Base-by-base conservation (phyloP, 2,329 filamentous ascomycete species). In the Drechslera avenae region DNA sequence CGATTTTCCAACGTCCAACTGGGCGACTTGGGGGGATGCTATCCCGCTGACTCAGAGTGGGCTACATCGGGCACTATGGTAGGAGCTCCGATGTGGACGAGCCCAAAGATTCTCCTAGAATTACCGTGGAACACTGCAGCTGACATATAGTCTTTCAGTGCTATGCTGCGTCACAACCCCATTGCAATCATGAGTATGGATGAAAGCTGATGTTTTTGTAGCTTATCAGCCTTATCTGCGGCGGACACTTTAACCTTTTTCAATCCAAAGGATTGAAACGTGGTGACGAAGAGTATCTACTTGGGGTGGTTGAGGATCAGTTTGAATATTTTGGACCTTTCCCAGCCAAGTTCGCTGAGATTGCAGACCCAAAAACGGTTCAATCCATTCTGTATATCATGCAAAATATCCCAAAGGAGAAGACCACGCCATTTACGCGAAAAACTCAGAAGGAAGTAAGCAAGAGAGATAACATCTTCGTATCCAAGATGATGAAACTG, bases 401-500 rank as follows among this genome's bases (percentile, higher is more conserved):
- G 54, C 12, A 56, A 46, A 13, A 42, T 3, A 54, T 57, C 6
- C 57, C 54, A 0, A 18, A 46, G 13, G 57, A 59, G 19, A 57
- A 56, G 34, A 36, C 10, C 1, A 61, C 48, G 34, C 57, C 56
- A 16, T 65, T 67, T 49, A 35, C 31, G 2, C 18, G 37, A 14
- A 53, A 32, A 1, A 59, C 47, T 1, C 42, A 59, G 35, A 54
- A 45, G 0, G 60, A 66, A 50, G 35, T 62, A 16, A 50, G 8
- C 17, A 18, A 46, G 32, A 53, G 42, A 33, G 63, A 64, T 31
- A 65, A 57, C 6, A 32, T 46, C 2, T 78, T 78, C 56, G 50
- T 78, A n/a, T 39, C 60, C 2, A 77, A 68, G 56, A 74, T 78
- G 14, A 77, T 79, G 75, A 77, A 72, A 53, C 63, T 79, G 5